Evolutionary conservation across 192 early-diverging fungal genomes (phyloP).

Genomic region (Podila horticola): DNA sequence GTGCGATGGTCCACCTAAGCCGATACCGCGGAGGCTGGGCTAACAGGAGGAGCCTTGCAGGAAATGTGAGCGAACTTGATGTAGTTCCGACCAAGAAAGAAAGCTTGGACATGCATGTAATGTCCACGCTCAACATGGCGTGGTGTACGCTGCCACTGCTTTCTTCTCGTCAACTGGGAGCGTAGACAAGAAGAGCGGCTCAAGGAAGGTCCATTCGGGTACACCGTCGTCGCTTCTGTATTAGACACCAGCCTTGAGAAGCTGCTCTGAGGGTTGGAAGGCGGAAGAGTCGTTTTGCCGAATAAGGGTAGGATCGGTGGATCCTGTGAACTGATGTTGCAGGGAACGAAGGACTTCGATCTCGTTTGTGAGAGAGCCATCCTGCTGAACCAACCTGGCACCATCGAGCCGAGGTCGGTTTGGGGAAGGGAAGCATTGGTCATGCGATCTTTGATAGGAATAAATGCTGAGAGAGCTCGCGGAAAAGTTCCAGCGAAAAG

Average conservation of each 20-base stretch:
- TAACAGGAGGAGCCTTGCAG: too few species aligned
- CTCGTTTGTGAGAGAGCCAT: background rate
- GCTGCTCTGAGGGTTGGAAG: too few species aligned
- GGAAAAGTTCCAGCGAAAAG: conserved; percentile 3
- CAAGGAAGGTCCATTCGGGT: background rate
- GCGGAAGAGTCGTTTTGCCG: too few species aligned
- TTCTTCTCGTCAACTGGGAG: background rate
- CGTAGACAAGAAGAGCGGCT: conserved; percentile 1
- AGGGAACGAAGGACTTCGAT: background rate
- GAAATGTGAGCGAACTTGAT: too few species aligned
- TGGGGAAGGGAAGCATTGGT: background rate
- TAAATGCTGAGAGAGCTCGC: background rate
- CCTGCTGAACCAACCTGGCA: conserved; percentile 1
- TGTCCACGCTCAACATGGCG: too few species aligned
- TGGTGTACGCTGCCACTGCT: too few species aligned
- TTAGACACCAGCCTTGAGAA: background rate
- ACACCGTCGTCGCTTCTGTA: background rate
- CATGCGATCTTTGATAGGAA: background rate
- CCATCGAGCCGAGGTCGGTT: background rate
- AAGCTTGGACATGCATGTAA: too few species aligned
- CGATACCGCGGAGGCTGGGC: too few species aligned
- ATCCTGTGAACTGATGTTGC: background rate
- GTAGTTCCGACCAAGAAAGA: too few species aligned
- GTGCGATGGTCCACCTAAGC: too few species aligned
- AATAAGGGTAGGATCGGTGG: too few species aligned